These are phyloP conservation scores for Trichoderma lentiforme DNA, from an alignment of 2,329 filamentous ascomycete species.

Conservation along the genomic window DNA sequence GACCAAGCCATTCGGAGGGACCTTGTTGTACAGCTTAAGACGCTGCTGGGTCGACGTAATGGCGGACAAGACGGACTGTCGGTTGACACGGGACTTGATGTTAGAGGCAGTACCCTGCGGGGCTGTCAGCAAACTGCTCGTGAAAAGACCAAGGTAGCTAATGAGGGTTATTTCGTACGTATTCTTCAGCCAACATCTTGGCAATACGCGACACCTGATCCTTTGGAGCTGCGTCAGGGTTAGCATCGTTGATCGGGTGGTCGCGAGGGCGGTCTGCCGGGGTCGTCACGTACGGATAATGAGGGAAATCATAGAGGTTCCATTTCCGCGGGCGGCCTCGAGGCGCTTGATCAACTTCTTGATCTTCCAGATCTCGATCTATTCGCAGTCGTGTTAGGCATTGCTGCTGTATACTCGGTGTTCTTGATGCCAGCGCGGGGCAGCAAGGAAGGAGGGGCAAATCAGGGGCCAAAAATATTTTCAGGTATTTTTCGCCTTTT, in stretches of 20 bases:
- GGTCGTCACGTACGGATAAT: constrained; percentile 75
- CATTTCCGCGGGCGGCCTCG: constrained; percentile 94
- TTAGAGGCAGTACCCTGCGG: constrained; percentile 90
- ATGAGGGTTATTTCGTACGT: constrained; percentile 54
- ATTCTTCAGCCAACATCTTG: constrained; percentile 99
- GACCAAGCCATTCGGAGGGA: constrained; percentile 94
- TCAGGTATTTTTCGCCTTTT: constrained; percentile 5
- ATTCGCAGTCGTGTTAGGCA: constrained; percentile 18
- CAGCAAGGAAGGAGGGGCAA: constrained; percentile 28
- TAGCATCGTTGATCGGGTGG: constrained; percentile 7
- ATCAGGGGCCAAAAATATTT: constrained; percentile 23
- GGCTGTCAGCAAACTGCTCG: constrained; percentile 23
- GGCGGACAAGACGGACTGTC: constrained; percentile 94
- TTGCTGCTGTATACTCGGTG: background rate
- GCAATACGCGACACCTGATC: constrained; percentile 93
- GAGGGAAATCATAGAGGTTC: constrained; percentile 98
- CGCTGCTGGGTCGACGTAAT: constrained; percentile 99
- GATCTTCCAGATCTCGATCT: constrained; percentile 90
- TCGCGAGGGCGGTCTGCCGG: background rate
- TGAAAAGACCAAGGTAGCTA: background rate
- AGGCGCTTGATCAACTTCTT: constrained; percentile 99
- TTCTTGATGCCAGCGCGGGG: constrained; percentile 29
- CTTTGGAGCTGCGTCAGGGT: constrained; percentile 70
- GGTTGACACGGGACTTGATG: constrained; percentile 99
- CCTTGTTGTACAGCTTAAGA: constrained; percentile 98